phyloP scores from a whole-genome alignment of 2,329 filamentous ascomycete genomes.

The Trichothecium sympodiale region DNA sequence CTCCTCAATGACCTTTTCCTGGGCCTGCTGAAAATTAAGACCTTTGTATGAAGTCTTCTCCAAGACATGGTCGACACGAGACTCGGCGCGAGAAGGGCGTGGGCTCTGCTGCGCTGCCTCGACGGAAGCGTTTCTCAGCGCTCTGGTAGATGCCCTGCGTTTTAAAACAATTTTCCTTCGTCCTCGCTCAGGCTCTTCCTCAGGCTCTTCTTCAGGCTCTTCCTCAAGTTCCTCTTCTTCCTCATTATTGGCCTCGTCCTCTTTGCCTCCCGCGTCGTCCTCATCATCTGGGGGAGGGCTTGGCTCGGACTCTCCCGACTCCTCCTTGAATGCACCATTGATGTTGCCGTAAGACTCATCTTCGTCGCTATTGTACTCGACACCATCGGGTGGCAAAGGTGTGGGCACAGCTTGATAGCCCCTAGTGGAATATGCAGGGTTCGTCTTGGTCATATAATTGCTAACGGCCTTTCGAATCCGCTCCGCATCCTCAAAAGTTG shows the following conservation, averaged over 20 bases:
- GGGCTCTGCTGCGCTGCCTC: slow-evolving; percentile 20
- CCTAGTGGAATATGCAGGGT: slow-evolving; percentile 65
- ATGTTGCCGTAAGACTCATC: slow-evolving; percentile 12
- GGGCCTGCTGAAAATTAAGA: slow-evolving; percentile 70
- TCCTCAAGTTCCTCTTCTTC: slow-evolving; percentile 17
- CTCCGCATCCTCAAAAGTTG: slow-evolving; percentile 74
- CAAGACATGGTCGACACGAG: slow-evolving; percentile 41
- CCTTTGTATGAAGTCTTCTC: slow-evolving; percentile 54
- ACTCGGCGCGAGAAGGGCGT: slow-evolving; percentile 23
- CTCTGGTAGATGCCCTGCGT: slow-evolving; percentile 14
- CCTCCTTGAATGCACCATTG: slow-evolving; percentile 15
- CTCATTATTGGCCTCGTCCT: slow-evolving; percentile 18
- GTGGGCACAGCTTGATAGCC: slow-evolving; percentile 63
- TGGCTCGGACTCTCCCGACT: slow-evolving; percentile 16
- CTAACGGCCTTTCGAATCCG: slow-evolving; percentile 75
- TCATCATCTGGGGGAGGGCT: slow-evolving; percentile 22
- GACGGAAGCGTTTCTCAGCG: slow-evolving; percentile 15
- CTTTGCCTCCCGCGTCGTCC: slow-evolving; percentile 16
- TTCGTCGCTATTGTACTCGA: slow-evolving; percentile 15
- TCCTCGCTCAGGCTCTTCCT: slow-evolving; percentile 12
- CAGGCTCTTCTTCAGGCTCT: slow-evolving; percentile 17
- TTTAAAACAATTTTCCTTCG: slow-evolving; percentile 28
- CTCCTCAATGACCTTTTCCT: slow-evolving; percentile 74
- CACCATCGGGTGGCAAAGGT: slow-evolving; percentile 44
- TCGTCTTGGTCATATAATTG: slow-evolving; percentile 78